These are phyloP conservation scores for Lachnellula cervina DNA, from an alignment of 2,329 filamentous ascomycete species.

Conservation along the genomic window DNA sequence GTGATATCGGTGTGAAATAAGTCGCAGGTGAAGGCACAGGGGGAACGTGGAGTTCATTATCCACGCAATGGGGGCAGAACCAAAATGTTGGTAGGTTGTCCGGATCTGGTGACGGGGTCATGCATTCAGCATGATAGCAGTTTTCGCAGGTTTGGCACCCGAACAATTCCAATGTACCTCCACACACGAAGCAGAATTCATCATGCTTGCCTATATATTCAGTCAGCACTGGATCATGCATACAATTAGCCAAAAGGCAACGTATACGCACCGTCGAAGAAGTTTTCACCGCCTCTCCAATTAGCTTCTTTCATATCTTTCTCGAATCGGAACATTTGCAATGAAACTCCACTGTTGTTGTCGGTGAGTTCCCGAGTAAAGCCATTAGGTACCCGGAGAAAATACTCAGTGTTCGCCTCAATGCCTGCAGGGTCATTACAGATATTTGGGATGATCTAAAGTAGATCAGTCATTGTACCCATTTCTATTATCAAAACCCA, in stretches of 20 bases:
- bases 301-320: background rate
- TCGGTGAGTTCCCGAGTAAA: background rate
- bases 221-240: background rate
- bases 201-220: constrained; percentile 12
- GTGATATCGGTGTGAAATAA: constrained; percentile 2
- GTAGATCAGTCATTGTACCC: background rate
- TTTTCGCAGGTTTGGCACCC: constrained; percentile 17
- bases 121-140: constrained; percentile 19
- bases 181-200: constrained; percentile 20
- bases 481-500: background rate
- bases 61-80: constrained; percentile 23
- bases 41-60: constrained; percentile 13
- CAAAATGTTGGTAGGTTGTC: constrained; percentile 16
- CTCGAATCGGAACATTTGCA: background rate
- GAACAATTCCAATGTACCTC: constrained; percentile 13
- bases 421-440: background rate
- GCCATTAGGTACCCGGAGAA: background rate
- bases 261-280: constrained; percentile 5
- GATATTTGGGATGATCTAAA: background rate
- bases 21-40: constrained; percentile 1
- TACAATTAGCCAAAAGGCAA: no score
- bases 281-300: constrained; percentile 8
- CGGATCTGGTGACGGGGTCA: constrained; percentile 13
- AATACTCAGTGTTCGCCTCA: background rate
- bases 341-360: background rate